Percentiles rank a stretch among this genome's conserved stretches.
These are phyloP conservation scores for Arthrobotrys iridis DNA, from an alignment of 2,329 filamentous ascomycete genomes.

Conservation along the genomic window DNA sequence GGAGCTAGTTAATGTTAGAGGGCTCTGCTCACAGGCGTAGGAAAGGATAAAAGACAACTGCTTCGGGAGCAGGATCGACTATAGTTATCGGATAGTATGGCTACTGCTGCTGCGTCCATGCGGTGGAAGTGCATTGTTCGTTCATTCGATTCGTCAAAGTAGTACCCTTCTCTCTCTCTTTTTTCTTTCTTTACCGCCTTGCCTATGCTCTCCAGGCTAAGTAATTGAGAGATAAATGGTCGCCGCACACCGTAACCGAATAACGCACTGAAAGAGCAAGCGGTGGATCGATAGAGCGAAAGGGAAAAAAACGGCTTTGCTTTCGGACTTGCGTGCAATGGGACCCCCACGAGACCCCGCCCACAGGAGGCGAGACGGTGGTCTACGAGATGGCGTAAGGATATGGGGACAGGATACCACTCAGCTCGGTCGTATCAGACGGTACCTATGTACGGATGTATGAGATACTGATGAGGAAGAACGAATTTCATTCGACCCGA, in stretches of 20 bases:
- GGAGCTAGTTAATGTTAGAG: constrained; percentile 21
- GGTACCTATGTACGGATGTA: no score
- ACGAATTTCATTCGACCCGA: background rate
- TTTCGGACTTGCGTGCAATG: constrained; percentile 28
- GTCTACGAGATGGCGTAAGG: constrained; percentile 21
- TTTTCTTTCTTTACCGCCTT: background rate
- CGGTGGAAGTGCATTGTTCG: constrained; percentile 51
- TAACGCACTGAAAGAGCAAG: constrained; percentile 9
- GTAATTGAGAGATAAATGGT: background rate
- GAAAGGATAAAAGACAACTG: constrained; percentile 24
- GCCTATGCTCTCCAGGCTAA: background rate
- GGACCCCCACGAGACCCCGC: constrained; percentile 55
- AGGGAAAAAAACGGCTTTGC: constrained; percentile 12
- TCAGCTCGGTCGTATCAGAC: background rate
- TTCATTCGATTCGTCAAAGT: constrained; percentile 5
- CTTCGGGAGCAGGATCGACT: constrained; percentile 49
- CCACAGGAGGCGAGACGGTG: constrained; percentile 39
- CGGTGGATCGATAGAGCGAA: constrained; percentile 11
- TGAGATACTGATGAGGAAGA: constrained; percentile 12
- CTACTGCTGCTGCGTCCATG: constrained; percentile 35
- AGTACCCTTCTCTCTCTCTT: background rate
- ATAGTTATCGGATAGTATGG: constrained; percentile 27
- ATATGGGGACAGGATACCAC: background rate
- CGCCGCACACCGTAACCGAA: constrained; percentile 6
- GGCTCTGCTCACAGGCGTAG: constrained; percentile 1